phyloP scores from a whole-genome alignment of 768 basidiomycete species.

The Podaxis rugospora region DNA sequence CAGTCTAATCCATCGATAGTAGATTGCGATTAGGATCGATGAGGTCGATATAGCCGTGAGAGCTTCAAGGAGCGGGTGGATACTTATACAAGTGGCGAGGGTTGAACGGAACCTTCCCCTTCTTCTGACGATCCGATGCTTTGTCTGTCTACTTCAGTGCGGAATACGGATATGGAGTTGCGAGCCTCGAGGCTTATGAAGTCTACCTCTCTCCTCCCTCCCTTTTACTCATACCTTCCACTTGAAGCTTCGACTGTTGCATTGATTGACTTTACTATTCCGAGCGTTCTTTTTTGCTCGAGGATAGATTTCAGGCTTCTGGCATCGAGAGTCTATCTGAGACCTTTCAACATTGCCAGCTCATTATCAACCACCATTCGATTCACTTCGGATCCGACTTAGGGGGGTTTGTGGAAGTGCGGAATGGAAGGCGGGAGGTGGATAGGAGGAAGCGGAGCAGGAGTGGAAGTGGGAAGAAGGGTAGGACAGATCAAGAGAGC shows the following conservation, averaged over 20 bases:
- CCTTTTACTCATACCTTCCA: neutral
- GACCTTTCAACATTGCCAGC: neutral
- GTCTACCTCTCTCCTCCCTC: neutral
- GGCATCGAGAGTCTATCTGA: too few species aligned
- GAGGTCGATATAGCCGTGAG: conserved; percentile 7
- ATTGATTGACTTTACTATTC: neutral
- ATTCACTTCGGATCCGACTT: neutral
- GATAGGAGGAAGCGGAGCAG: neutral
- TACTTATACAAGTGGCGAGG: neutral
- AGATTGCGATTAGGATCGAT: neutral
- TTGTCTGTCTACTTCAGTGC: neutral
- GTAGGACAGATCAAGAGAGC: neutral
- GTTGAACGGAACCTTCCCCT: neutral
- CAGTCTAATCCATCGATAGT: neutral
- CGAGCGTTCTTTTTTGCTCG: too few species aligned
- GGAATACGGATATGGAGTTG: neutral
- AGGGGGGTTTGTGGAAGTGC: neutral
- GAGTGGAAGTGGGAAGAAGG: neutral
- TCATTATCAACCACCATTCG: neutral
- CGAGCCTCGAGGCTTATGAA: neutral
- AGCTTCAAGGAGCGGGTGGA: neutral
- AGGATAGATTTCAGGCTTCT: too few species aligned
- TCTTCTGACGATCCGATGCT: neutral
- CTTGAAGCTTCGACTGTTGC: neutral
- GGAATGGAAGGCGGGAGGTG: neutral